Evolutionary conservation across 371 early-diverging fungal species (phyloP).

Genomic region (Polyrhizophydium stewartii): DNA sequence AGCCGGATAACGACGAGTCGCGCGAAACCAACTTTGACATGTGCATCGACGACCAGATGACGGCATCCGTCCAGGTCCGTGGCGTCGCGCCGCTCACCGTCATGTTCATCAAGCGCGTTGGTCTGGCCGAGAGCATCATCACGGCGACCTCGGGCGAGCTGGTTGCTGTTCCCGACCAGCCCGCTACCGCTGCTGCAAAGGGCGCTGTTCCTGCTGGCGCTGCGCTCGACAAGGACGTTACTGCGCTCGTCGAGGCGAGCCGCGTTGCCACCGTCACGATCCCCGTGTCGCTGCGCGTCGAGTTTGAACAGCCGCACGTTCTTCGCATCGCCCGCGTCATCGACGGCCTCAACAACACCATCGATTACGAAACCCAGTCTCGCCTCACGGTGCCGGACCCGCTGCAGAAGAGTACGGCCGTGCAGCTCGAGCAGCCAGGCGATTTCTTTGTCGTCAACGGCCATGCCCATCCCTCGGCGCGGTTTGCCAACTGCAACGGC

Average conservation of each 20-base stretch:
- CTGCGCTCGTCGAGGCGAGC: constrained; percentile 2
- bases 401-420: background rate
- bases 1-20: constrained; percentile 19
- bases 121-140: constrained; percentile 3
- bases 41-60: background rate
- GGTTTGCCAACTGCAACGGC: constrained; percentile 26
- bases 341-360: constrained; percentile 40
- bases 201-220: background rate
- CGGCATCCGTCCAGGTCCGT: background rate
- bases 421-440: constrained; percentile 5
- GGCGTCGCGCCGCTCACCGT: background rate
- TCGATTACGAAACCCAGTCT: constrained; percentile 16
- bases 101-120: constrained; percentile 7
- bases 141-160: constrained; percentile 1
- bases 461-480: constrained; percentile 24
- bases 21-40: constrained; percentile 8
- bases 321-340: constrained; percentile 23
- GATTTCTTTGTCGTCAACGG: constrained; percentile 28
- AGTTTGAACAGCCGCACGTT: constrained; percentile 16
- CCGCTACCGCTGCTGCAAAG: background rate
- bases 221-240: constrained; percentile 5
- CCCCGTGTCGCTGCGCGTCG: constrained; percentile 16
- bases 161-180: background rate
- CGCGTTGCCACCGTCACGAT: constrained; percentile 4
- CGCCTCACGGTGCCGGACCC: constrained; percentile 1